Percentiles rank a stretch among this genome's conserved stretches.
Evolutionary conservation across 2,329 filamentous ascomycete genomes (phyloP).

Genomic region (Diaporthe sp.): DNA sequence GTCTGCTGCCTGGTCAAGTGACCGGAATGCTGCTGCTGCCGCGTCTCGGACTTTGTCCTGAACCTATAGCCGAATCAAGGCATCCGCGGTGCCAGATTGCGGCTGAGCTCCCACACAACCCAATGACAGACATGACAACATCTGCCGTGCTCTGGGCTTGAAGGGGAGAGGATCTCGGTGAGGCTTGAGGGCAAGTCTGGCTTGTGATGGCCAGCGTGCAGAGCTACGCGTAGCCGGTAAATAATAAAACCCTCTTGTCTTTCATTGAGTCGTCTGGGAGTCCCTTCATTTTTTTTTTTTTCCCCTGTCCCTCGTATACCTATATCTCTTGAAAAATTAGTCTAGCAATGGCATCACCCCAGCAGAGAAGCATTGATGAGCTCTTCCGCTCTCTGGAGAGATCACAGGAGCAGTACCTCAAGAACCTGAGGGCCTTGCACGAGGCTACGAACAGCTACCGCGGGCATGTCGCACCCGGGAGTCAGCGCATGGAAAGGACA

Average conservation of each 20-base stretch:
- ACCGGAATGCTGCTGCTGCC: slow-evolving; percentile 15
- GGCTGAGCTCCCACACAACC: slow-evolving; percentile 23
- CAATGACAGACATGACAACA: slow-evolving; percentile 17
- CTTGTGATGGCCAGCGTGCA: background rate
- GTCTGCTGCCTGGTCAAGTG: slow-evolving; percentile 16
- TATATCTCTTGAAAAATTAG: background rate
- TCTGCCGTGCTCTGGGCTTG: background rate
- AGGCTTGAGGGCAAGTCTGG: slow-evolving; percentile 5
- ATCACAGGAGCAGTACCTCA: slow-evolving; percentile 34
- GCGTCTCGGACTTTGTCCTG: background rate
- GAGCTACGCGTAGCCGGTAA: background rate
- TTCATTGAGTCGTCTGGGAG: background rate
- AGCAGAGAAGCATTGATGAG: slow-evolving; percentile 28
- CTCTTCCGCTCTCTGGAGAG: slow-evolving; percentile 29
- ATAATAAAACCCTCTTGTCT: background rate
- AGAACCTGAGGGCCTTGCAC: slow-evolving; percentile 17
- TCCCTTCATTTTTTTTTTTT: background rate
- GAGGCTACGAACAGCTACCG: background rate
- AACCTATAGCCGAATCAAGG: slow-evolving; percentile 11
- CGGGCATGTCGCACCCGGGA: background rate
- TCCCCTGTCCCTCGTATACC: no score
- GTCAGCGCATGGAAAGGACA: slow-evolving; percentile 28
- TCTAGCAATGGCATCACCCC: slow-evolving; percentile 11
- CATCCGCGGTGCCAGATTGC: slow-evolving; percentile 12
- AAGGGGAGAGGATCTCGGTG: background rate